phyloP scores from a whole-genome alignment of 2,329 filamentous ascomycete species.

The Gnomoniopsis sp. region DNA sequence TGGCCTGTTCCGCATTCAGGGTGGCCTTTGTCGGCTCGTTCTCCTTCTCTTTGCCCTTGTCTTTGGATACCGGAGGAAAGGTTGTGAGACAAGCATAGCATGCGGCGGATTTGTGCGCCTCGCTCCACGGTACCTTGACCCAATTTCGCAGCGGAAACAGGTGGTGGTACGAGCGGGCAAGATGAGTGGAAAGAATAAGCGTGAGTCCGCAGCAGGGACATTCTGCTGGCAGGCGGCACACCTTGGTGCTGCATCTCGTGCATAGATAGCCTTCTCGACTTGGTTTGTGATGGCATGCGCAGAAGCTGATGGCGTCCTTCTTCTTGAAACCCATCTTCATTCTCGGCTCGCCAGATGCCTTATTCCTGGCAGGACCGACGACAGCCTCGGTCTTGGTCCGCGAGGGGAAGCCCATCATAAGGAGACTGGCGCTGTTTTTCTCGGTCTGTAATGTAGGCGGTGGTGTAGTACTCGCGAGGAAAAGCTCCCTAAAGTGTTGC shows the following conservation, averaged over 20 bases:
- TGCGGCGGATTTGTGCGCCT: slow-evolving; percentile 57
- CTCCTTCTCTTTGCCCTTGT: slow-evolving; percentile 18
- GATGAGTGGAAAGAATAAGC: slow-evolving; percentile 87
- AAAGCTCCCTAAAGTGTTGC: slow-evolving; percentile 81
- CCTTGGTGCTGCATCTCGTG: slow-evolving; percentile 82
- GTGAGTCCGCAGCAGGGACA: slow-evolving; percentile 91
- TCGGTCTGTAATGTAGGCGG: slow-evolving; percentile 70
- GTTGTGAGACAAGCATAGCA: slow-evolving; percentile 76
- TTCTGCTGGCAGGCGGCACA: slow-evolving; percentile 85
- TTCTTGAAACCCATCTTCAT: slow-evolving; percentile 41
- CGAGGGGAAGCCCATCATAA: slow-evolving; percentile 98
- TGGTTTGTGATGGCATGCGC: slow-evolving; percentile 85
- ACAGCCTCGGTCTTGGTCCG: slow-evolving; percentile 55
- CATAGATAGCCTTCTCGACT: slow-evolving; percentile 85
- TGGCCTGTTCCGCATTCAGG: slow-evolving; percentile 15
- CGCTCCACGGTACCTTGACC: slow-evolving; percentile 81
- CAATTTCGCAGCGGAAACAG: slow-evolving; percentile 88
- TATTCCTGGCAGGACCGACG: background rate
- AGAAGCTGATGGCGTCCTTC: slow-evolving; percentile 65
- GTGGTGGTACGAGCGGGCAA: slow-evolving; percentile 91
- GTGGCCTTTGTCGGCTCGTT: slow-evolving; percentile 16
- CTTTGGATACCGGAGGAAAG: slow-evolving; percentile 55
- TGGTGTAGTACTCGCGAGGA: slow-evolving; percentile 84
- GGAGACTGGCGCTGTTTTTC: slow-evolving; percentile 60
- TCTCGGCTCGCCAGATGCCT: background rate